phyloP scores from a whole-genome alignment of 148 eudicot species.

The Fallopia convolvulus region DNA sequence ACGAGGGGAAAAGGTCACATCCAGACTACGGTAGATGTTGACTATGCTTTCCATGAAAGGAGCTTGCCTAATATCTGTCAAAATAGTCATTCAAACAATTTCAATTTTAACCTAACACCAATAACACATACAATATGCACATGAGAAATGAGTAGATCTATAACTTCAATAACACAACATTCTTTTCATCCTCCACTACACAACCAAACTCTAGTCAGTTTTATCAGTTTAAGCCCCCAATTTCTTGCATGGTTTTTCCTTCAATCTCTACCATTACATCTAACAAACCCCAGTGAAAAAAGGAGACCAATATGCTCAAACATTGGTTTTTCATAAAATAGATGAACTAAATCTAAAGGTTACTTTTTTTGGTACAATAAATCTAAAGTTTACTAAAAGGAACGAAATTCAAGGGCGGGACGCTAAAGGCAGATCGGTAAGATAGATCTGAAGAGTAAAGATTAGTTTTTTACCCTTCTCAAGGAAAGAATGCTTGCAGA shows the following conservation, averaged over 20 bases:
- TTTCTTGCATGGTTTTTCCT: not conserved
- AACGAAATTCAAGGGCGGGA: not conserved
- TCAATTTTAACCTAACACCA: not conserved
- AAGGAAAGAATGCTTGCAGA: constrained; percentile 41
- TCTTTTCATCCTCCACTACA: not conserved
- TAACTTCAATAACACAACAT: not conserved
- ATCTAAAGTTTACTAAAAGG: no score
- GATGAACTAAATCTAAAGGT: not conserved
- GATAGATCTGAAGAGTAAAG: not conserved
- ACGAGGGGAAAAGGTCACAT: constrained; percentile 41
- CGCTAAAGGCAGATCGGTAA: not conserved
- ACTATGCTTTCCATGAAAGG: constrained; percentile 61
- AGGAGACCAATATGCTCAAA: no score
- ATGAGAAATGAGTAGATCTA: not conserved
- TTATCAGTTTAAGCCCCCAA: not conserved
- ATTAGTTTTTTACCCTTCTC: constrained; percentile 36
- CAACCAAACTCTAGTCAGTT: not conserved
- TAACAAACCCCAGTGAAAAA: not conserved
- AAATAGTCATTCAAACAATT: not conserved
- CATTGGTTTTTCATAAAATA: not conserved
- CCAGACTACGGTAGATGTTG: constrained; percentile 52
- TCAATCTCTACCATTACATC: no score
- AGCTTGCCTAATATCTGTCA: constrained; percentile 64
- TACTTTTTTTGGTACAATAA: no score
- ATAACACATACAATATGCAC: not conserved